phyloP scores from a whole-genome alignment of 768 basidiomycete genomes.

The Coprinopsis cinerea region DNA sequence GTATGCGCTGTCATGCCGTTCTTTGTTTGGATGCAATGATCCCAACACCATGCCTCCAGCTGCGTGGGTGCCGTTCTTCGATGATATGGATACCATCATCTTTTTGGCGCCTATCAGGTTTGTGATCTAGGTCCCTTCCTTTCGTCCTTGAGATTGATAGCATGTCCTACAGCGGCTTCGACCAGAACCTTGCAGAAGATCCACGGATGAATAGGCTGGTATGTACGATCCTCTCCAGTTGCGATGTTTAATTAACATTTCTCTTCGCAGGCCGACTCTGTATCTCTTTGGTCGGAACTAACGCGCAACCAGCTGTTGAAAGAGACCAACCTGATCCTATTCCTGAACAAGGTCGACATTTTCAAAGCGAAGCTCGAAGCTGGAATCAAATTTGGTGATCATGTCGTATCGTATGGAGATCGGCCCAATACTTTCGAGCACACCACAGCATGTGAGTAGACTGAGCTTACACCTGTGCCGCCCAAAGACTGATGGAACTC shows the following conservation, averaged over 20 bases:
- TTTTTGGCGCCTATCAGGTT: conserved; percentile 63
- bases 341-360: conserved; percentile 81
- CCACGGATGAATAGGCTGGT: conserved; percentile 58
- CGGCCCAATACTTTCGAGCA: conserved; percentile 65
- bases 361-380: conserved; percentile 58
- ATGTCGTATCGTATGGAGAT: conserved; percentile 66
- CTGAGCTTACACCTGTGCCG: too few relatives aligned
- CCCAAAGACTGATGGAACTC: background rate
- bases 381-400: conserved; percentile 58
- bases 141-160: background rate
- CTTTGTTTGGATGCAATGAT: too few relatives aligned
- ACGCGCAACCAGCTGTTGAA: conserved; percentile 67
- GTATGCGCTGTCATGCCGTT: conserved; percentile 15
- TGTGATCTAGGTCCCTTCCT: conserved; percentile 12
- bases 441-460: conserved; percentile 55
- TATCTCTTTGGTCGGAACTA: conserved; percentile 68
- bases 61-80: conserved; percentile 56
- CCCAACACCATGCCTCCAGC: too few relatives aligned
- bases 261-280: conserved; percentile 61
- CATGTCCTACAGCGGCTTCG: conserved; percentile 42
- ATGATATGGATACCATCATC: conserved; percentile 69
- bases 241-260: background rate
- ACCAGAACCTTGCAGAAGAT: conserved; percentile 66
- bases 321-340: conserved; percentile 68
- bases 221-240: conserved; percentile 9